Conservation (phyloP, 2,329 filamentous ascomycete genomes). For the Furcasterigmium furcatum region DNA sequence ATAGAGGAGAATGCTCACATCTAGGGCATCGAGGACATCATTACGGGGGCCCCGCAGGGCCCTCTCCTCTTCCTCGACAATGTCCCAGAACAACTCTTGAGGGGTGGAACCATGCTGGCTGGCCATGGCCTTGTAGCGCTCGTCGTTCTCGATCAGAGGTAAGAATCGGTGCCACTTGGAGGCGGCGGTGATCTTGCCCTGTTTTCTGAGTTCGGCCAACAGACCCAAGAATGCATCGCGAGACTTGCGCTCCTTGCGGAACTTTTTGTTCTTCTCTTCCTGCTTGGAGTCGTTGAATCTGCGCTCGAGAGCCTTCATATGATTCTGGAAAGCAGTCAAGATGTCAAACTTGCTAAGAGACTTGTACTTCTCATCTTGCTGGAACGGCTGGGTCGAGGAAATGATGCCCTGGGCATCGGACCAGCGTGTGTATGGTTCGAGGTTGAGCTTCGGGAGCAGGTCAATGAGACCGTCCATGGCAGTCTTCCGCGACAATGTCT, state of each 20-base stretch:
- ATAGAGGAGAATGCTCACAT: slow-evolving; percentile 56
- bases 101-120: slow-evolving; percentile 83
- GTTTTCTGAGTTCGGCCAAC: slow-evolving; percentile 68
- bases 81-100: slow-evolving; percentile 92
- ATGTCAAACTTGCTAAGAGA: slow-evolving; percentile 84
- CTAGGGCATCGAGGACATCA: slow-evolving; percentile 81
- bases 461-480: slow-evolving; percentile 81
- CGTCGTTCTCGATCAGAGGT: slow-evolving; percentile 72
- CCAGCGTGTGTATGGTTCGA: slow-evolving; percentile 95
- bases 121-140: slow-evolving; percentile 78
- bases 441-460: slow-evolving; percentile 73
- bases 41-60: slow-evolving; percentile 78
- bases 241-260: slow-evolving; percentile 79
- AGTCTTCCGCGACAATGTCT: slow-evolving; percentile 68
- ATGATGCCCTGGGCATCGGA: slow-evolving; percentile 82
- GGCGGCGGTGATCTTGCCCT: slow-evolving; percentile 82
- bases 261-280: slow-evolving; percentile 77
- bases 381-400: slow-evolving; percentile 72
- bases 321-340: slow-evolving; percentile 88
- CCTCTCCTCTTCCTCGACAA: slow-evolving; percentile 89
- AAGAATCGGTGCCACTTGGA: slow-evolving; percentile 86
- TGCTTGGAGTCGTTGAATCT: slow-evolving; percentile 89
- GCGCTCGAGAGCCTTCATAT: slow-evolving; percentile 89
- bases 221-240: slow-evolving; percentile 78
- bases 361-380: slow-evolving; percentile 81